A percentile compares a stretch with the other conserved stretches of the same genome.
Evolutionary conservation across 257 asterid genomes (phyloP).

Genomic region (Capsicum pubescens): DNA sequence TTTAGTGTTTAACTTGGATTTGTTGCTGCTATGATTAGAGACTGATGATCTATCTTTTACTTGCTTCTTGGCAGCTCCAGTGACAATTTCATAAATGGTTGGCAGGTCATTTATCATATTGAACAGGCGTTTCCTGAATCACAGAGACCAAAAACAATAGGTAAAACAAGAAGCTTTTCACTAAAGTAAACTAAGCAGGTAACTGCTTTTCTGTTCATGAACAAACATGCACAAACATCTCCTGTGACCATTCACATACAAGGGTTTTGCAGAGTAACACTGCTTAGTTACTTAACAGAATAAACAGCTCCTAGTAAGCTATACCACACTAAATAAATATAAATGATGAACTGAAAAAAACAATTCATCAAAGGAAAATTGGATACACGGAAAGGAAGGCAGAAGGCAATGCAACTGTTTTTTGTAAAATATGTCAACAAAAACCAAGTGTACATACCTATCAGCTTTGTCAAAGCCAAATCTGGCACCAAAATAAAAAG

Average conservation of each 20-base stretch:
- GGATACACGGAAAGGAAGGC: background rate
- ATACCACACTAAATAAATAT: background rate
- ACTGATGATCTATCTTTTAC: conserved; percentile 53
- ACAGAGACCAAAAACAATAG: conserved; percentile 11
- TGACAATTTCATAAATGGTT: conserved; percentile 78
- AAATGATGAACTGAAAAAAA: background rate
- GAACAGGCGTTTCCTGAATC: conserved; percentile 80
- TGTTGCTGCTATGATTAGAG: conserved; percentile 46
- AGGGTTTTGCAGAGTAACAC: background rate
- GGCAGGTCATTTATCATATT: conserved; percentile 82
- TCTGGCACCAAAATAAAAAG: conserved; percentile 58
- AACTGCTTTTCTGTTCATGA: conserved; percentile 6
- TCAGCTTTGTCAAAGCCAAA: conserved; percentile 53
- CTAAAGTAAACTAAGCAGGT: background rate
- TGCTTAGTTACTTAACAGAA: conserved; percentile 1
- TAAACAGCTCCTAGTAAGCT: conserved; percentile 16
- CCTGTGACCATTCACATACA: conserved; percentile 12
- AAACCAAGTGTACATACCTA: conserved; percentile 37
- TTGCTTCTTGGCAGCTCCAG: conserved; percentile 71
- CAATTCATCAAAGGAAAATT: background rate
- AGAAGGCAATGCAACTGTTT: background rate
- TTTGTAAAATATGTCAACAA: background rate
- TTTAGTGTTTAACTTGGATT: conserved; percentile 50
- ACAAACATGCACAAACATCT: conserved; percentile 3
- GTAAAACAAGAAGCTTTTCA: background rate